Conservation (phyloP, 139 green algal species). For the Micromonas pusilla region DNA sequence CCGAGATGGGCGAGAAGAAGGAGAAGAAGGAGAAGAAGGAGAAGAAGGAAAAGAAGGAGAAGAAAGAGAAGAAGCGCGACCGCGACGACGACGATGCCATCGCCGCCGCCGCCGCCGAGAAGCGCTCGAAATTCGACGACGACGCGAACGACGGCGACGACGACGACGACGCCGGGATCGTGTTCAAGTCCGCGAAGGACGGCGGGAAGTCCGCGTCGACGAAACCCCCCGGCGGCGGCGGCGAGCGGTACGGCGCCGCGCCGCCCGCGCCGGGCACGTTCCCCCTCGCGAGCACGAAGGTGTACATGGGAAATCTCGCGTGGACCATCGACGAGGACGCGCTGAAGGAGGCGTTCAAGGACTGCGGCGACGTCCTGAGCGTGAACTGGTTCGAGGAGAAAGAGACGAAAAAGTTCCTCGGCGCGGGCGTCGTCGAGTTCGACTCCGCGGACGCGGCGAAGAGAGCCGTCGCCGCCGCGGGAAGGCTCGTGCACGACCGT, state of each 20-base stretch:
- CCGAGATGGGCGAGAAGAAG: background rate
- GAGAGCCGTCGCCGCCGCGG: background rate
- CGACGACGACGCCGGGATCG: too few species aligned
- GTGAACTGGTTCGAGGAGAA: slow-evolving; percentile 21
- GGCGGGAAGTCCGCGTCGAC: too few species aligned
- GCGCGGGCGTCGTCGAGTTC: slow-evolving; percentile 23
- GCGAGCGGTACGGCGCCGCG: background rate
- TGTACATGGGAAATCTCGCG: slow-evolving; percentile 18
- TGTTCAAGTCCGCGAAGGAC: too few species aligned
- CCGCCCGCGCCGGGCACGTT: slow-evolving; percentile 6
- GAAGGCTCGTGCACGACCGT: background rate
- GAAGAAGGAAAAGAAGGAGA: slow-evolving; percentile 15
- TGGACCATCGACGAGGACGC: slow-evolving; percentile 13
- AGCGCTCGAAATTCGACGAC: too few species aligned
- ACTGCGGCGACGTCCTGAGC: slow-evolving; percentile 12
- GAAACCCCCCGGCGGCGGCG: background rate
- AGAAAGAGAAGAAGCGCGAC: background rate
- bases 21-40: slow-evolving; percentile 4
- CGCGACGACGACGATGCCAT: background rate
- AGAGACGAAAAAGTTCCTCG: slow-evolving; percentile 16
- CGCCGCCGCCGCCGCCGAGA: too few species aligned
- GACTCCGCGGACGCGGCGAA: background rate
- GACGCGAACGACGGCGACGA: too few species aligned
- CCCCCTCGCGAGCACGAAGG: background rate
- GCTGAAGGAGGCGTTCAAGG: slow-evolving; percentile 3